A percentile compares a stretch with the other conserved stretches of the same genome.
Conservation (phyloP, 768 basidiomycete species). For the Boletus vermiculosoides region DNA sequence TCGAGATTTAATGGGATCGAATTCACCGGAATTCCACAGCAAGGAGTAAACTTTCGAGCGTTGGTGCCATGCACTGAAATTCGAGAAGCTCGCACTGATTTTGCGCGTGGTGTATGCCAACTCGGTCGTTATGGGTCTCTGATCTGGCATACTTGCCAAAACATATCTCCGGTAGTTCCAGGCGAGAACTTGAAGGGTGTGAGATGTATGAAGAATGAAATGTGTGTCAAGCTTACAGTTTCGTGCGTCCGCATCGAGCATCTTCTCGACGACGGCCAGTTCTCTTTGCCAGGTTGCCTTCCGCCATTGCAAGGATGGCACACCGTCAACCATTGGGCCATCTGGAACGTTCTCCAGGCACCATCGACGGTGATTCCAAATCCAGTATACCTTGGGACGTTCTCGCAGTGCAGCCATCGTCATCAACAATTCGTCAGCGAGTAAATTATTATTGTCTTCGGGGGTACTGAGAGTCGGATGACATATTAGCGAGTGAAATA, state of each 20-base stretch:
- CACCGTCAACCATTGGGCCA: conserved; percentile 52
- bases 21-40: conserved; percentile 60
- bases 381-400: conserved; percentile 96
- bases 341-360: conserved; percentile 84
- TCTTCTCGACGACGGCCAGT: conserved; percentile 83
- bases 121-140: conserved; percentile 60
- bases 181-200: conserved; percentile 68
- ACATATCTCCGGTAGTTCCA: conserved; percentile 95
- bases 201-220: neutral
- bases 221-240: conserved; percentile 66
- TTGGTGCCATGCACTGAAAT: conserved; percentile 99
- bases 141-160: conserved; percentile 63
- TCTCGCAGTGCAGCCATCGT: conserved; percentile 78
- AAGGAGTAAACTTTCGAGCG: conserved; percentile 75
- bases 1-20: conserved; percentile 53
- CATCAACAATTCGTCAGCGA: conserved; percentile 73
- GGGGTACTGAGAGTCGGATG: conserved; percentile 46
- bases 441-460: conserved; percentile 57
- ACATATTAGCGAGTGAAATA: neutral
- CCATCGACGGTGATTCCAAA: conserved; percentile 98
- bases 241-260: conserved; percentile 86
- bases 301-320: conserved; percentile 64
- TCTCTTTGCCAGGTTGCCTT: conserved; percentile 82
- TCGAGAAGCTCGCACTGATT: conserved; percentile 92
- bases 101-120: conserved; percentile 84